Base-by-base conservation (phyloP, 768 basidiomycete genomes). In the Pleurotus giganteus region DNA sequence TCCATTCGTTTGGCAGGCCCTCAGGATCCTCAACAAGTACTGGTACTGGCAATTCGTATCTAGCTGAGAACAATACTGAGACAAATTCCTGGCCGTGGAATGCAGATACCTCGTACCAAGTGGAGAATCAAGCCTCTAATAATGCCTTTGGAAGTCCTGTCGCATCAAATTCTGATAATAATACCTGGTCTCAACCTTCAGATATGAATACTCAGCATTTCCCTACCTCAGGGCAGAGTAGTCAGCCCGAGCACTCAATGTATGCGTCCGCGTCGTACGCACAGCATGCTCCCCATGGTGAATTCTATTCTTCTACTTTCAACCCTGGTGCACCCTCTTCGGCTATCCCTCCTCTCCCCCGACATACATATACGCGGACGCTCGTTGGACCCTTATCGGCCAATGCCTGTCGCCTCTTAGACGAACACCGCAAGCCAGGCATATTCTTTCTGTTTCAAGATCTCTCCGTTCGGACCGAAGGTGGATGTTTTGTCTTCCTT, bases 391-490 rank as follows among this genome's bases (percentile, higher is more conserved):
- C 93, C 1, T 78, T 96, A 13, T 88, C 88, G 15, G 85, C 92
- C 27, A 91, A 91, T 66, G 94, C 92, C 13, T 89, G 88, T 68
- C 84, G 88, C 47, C 77, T 97, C 47, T 72, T 84, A 54, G 94
- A 96, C 66, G 90, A 93, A 65, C 84, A 94, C 68, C 86, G 89
- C 57, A 85, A 86, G 58, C 79, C 83, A 47, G 95, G 94, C 5
- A 88, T 97, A 58, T 98, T 93, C 71, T 98, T 97, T 74, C 85
- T 97, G 58, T 93, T 95, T 73, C 93, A 94, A 67, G 95, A 97
- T 72, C 72, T 98, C 50, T 94, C 91, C 43, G 89, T 98, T 45
- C 83, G 95, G 55, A 95, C 91, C 17, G 95, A 98, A 81, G 91
- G 91, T 88, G 41, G 41, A n/a, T n/a, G 69, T 65, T 57, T 17